Percentiles rank a stretch among this genome's conserved stretches.
phyloP scores from a whole-genome alignment of 2,329 filamentous ascomycete genomes.

The Apiospora marii region DNA sequence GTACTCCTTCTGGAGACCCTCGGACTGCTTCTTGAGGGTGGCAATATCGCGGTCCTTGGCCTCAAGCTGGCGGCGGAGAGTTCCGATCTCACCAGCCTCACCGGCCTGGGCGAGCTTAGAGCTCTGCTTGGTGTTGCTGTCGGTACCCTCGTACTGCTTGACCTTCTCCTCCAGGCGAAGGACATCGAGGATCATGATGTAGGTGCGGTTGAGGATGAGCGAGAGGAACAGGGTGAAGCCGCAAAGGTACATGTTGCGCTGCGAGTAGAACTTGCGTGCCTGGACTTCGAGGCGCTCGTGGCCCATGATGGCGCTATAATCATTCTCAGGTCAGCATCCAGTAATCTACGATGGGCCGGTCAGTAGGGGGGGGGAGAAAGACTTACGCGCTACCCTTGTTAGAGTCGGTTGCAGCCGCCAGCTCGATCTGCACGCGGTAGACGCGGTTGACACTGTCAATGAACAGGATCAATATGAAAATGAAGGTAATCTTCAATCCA shows the following conservation, averaged over 20 bases:
- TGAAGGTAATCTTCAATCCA: conserved; percentile 98
- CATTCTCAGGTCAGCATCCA: background rate
- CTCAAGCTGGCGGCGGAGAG: conserved; percentile 74
- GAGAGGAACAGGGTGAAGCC: conserved; percentile 99
- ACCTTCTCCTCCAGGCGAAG: conserved; percentile 92
- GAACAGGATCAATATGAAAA: conserved; percentile 98
- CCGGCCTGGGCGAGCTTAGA: conserved; percentile 77
- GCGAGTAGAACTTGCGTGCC: conserved; percentile 99
- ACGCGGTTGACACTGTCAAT: conserved; percentile 95
- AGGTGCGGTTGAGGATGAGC: conserved; percentile 98
- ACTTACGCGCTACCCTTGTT: conserved; percentile 55
- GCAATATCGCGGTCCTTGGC: conserved; percentile 85
- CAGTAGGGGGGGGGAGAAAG: conserved; percentile 7
- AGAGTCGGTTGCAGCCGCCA: conserved; percentile 75
- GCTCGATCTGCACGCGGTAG: conserved; percentile 93
- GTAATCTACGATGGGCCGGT: background rate
- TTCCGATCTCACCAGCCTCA: conserved; percentile 76
- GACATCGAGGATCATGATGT: conserved; percentile 93
- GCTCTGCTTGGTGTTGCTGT: conserved; percentile 68
- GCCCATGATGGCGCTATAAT: conserved; percentile 71
- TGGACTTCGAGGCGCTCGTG: conserved; percentile 98
- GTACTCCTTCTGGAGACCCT: conserved; percentile 85
- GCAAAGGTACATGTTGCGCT: conserved; percentile 99
- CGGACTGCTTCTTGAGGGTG: conserved; percentile 90
- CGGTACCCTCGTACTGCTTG: conserved; percentile 77